phyloP scores from a whole-genome alignment of 2,329 filamentous ascomycete genomes.

The Xylaria sp. region DNA sequence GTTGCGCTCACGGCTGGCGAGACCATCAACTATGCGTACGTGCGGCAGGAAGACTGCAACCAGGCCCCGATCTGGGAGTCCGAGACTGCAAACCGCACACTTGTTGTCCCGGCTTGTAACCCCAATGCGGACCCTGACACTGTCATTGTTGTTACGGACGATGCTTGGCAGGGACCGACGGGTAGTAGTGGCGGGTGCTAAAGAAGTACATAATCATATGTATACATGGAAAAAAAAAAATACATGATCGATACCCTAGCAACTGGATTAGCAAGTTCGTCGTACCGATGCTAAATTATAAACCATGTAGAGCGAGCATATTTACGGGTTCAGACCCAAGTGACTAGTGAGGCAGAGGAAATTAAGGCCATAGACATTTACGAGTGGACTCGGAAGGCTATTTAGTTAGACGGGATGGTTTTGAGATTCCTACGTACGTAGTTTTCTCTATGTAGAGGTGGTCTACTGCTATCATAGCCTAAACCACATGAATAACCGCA shows the following conservation, averaged over 20 bases:
- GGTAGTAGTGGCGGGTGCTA: slow-evolving; percentile 45
- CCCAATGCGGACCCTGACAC: slow-evolving; percentile 40
- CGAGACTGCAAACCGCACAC: slow-evolving; percentile 52
- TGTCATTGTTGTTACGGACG: slow-evolving; percentile 47
- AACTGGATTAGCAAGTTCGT: too few species aligned
- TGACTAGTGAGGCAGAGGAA: too few species aligned
- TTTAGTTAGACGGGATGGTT: not conserved
- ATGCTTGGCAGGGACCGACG: slow-evolving; percentile 52
- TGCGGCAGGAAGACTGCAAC: slow-evolving; percentile 56
- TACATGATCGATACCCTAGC: not conserved
- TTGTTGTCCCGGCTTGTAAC: slow-evolving; percentile 53
- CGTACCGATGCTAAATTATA: too few species aligned
- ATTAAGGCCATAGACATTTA: not conserved
- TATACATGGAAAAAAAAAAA: not conserved
- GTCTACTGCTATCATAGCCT: too few species aligned
- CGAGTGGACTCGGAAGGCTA: not conserved
- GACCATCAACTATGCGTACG: slow-evolving; percentile 58
- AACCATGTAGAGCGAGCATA: too few species aligned
- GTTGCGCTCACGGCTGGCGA: slow-evolving; percentile 55
- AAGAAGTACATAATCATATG: not conserved
- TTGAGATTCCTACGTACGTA: not conserved
- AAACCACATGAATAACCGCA: too few species aligned
- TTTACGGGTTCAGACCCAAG: too few species aligned
- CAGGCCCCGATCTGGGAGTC: slow-evolving; percentile 56
- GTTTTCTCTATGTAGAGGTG: not conserved